Evolutionary conservation across 257 asterid genomes (phyloP), one percentile per base, ranked within the genome.

Genomic region (Ocimum tenuiflorum): DNA sequence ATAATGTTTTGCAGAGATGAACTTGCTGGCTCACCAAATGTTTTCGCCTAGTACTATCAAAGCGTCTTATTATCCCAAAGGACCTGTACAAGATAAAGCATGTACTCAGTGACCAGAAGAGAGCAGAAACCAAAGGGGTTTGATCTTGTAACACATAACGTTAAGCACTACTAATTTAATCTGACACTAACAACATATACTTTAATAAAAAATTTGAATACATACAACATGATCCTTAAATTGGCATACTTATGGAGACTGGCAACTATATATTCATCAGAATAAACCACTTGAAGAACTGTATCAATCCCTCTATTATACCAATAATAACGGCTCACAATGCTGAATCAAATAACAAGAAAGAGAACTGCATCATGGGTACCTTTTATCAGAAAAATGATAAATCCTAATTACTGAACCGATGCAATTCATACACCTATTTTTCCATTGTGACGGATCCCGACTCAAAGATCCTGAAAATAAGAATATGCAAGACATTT

Each of bases 11-110:
- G 58, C 53, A 15, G 51, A 33, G 61, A 52, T 36, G 67, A n/a
- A 38, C 63, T 47, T 41, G 43, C 74, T 39, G 70, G 62, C 89
- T 82, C 81, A 94, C 99, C 97, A 83, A 72, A 83, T 94, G 97
- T 76, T 79, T 83, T 62, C 82, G 80, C 65, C 86, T 79, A 78
- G 45, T 56, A 72, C 38, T 80, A 68, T 87, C 91, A 73, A 81
- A 94, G 51, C 67, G 84, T 74, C 69, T 83, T 65, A 94, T 81
- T 33, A 84, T 67, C 71, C 97, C 97, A 55, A 87, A 87, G 10
- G 82, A 81, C 86, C 96, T 91, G 90, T 65, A 17, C 65, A 53
- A 54, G 49, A 52, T 9, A 24, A 36, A 47, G 56, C n/a, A 52
- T 12, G 41, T 19, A 62, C 51, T 75, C 70, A 73, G 79, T 67